Conservation (phyloP, 352 stramenopile genomes). For the Phytopythium ostracodes region DNA sequence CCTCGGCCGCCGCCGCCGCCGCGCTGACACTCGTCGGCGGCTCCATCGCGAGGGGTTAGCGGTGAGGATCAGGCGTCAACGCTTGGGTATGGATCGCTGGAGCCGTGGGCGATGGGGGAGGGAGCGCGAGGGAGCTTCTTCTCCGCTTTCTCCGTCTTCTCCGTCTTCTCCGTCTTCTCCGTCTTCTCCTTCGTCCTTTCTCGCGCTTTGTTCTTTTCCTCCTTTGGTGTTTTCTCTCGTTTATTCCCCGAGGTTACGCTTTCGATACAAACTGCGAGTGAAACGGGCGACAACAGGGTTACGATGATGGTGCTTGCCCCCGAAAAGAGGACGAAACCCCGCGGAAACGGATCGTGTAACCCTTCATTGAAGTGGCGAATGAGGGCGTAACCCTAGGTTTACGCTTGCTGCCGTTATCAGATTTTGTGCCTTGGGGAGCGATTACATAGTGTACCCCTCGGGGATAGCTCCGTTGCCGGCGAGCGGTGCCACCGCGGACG, state of each 20-base stretch:
- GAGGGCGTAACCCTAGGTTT: not conserved
- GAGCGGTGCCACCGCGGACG: not conserved
- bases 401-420: not conserved
- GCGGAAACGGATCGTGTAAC: not conserved
- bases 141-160: not conserved
- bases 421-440: not conserved
- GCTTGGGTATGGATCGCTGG: not conserved
- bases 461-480: not conserved
- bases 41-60: conserved; percentile 10
- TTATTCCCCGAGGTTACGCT: not conserved
- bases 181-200: not conserved
- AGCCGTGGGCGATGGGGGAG: not conserved
- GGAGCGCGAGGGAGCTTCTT: not conserved
- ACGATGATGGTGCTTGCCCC: not conserved
- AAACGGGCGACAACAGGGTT: not conserved
- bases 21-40: conserved; percentile 5
- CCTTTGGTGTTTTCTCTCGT: not conserved
- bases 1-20: conserved; percentile 22
- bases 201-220: not conserved
- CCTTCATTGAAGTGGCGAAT: not conserved
- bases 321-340: not conserved
- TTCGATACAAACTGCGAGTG: not conserved
- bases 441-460: not conserved
- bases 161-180: not conserved
- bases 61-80: not conserved